These are phyloP conservation scores for Malus domestica DNA, from an alignment of 306 rosid species.

Conservation along the genomic window DNA sequence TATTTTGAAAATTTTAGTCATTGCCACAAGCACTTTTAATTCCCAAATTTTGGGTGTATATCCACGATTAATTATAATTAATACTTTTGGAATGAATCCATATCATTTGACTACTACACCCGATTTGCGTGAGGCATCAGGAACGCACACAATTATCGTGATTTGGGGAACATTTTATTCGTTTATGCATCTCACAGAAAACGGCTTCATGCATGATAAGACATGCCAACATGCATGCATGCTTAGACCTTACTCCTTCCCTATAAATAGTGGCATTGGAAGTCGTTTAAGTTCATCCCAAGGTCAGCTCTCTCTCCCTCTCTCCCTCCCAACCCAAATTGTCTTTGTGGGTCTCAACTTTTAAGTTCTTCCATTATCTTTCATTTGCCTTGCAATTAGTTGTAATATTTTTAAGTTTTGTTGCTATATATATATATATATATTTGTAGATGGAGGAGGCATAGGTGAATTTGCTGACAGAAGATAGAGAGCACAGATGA, in stretches of 20 bases:
- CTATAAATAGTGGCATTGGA: constrained; percentile 39
- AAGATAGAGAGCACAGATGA: constrained; percentile 89
- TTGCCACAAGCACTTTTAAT: too few relatives aligned
- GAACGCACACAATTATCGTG: background rate
- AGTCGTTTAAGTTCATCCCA: constrained; percentile 14
- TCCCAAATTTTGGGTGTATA: too few relatives aligned
- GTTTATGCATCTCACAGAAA: background rate
- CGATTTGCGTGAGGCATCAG: background rate
- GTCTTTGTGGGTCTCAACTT: background rate
- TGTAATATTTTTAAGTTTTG: too few relatives aligned
- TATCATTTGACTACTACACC: background rate
- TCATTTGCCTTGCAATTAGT: background rate
- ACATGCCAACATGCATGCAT: background rate
- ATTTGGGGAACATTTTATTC: background rate
- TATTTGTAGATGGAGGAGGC: constrained; percentile 11
- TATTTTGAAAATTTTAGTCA: too few relatives aligned
- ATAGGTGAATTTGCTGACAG: constrained; percentile 57
- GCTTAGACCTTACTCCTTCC: background rate
- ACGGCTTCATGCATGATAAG: background rate
- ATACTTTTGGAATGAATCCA: too few relatives aligned
- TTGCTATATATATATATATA: background rate
- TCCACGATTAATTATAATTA: too few relatives aligned
- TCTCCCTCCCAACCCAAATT: background rate
- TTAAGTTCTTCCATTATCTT: background rate
- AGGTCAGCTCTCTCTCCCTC: background rate